These are phyloP conservation scores for Erythrophleum fordii DNA, from an alignment of 306 rosid genomes.

Conservation along the genomic window DNA sequence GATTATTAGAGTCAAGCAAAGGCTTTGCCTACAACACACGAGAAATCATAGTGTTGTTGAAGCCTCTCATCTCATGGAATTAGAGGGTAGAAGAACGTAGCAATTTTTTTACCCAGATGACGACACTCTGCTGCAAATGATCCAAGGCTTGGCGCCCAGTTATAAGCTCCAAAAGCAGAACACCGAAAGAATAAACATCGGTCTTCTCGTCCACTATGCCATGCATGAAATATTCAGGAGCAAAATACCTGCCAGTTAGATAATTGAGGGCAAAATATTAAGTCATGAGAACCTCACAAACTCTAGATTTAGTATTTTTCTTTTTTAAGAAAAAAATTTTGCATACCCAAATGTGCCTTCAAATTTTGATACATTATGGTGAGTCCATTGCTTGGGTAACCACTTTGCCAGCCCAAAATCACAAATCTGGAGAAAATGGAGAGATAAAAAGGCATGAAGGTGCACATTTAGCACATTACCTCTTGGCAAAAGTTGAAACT, in stretches of 20 bases:
- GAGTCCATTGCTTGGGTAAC: slow-evolving; percentile 76
- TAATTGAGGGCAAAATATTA: background rate
- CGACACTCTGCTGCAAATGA: slow-evolving; percentile 60
- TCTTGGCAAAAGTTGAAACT: no score
- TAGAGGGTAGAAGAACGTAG: background rate
- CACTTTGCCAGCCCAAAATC: slow-evolving; percentile 96
- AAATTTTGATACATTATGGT: slow-evolving; percentile 63
- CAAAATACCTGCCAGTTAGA: slow-evolving; percentile 70
- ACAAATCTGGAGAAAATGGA: slow-evolving; percentile 66
- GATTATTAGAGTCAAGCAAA: slow-evolving; percentile 51
- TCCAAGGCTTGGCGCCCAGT: slow-evolving; percentile 82
- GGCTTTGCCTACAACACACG: slow-evolving; percentile 70
- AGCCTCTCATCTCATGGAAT: background rate
- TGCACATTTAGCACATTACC: background rate
- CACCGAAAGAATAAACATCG: slow-evolving; percentile 81
- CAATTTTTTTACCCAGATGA: slow-evolving; percentile 59
- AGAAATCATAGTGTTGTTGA: background rate
- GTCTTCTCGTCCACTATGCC: slow-evolving; percentile 85
- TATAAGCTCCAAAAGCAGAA: slow-evolving; percentile 79
- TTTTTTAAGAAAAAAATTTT: background rate
- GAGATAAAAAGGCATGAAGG: background rate
- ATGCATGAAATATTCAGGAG: slow-evolving; percentile 85
- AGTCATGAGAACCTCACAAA: background rate
- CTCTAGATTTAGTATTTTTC: background rate
- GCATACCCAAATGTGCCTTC: slow-evolving; percentile 92